These are phyloP conservation scores for Suillus fuscotomentosus DNA, from an alignment of 768 basidiomycete genomes.

Conservation along the genomic window DNA sequence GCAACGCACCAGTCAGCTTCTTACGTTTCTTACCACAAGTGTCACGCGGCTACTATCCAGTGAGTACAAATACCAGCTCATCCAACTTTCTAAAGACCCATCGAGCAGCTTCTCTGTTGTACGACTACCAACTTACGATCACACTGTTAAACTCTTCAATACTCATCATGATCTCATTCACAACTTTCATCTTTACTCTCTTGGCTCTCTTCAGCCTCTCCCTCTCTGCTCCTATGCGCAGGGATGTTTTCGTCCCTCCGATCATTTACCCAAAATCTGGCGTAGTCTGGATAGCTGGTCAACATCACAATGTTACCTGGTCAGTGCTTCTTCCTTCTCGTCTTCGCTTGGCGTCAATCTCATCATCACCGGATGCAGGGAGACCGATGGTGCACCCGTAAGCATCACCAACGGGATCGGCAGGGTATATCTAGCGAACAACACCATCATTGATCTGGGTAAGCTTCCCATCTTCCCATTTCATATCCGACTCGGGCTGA, in stretches of 20 bases:
- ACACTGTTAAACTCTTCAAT: background rate
- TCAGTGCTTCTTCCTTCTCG: conserved; percentile 11
- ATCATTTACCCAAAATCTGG: conserved; percentile 20
- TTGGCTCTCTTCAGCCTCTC: conserved; percentile 14
- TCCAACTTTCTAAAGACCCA: background rate
- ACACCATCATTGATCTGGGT: conserved; percentile 21
- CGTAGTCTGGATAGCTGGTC: conserved; percentile 24
- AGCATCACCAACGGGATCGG: conserved; percentile 33
- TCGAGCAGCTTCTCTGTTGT: conserved; percentile 7
- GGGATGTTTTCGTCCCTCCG: conserved; percentile 28
- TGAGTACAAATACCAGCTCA: conserved; percentile 12
- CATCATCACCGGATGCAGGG: conserved; percentile 23
- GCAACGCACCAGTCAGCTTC: background rate
- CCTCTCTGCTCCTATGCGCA: conserved; percentile 9
- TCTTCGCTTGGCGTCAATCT: background rate
- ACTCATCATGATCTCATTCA: conserved; percentile 13
- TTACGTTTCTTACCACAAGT: background rate
- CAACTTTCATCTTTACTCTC: conserved; percentile 15
- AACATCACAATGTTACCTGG: conserved; percentile 28
- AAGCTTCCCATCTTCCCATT: conserved; percentile 13
- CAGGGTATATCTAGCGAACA: conserved; percentile 26
- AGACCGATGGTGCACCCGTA: conserved; percentile 22
- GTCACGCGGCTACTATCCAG: background rate
- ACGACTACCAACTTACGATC: conserved; percentile 12
- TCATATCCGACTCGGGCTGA: conserved; percentile 8